These are phyloP conservation scores for Apiosordaria backusii DNA, from an alignment of 495 filamentous ascomycete genomes.

Conservation along the genomic window DNA sequence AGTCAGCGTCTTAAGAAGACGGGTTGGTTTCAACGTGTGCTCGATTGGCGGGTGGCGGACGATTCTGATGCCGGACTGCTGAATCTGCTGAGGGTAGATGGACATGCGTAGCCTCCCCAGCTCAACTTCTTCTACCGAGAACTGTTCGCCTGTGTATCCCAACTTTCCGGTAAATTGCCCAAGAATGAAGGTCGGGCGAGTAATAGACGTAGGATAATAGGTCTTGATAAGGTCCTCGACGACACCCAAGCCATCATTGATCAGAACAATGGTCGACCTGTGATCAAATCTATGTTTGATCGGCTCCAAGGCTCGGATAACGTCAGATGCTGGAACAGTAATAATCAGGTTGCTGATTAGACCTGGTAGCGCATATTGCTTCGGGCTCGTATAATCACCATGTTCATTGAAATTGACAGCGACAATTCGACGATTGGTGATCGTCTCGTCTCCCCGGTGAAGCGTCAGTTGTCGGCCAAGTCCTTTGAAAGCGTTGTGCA, in stretches of 20 bases:
- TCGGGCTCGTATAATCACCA: constrained; percentile 36
- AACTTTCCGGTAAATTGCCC: constrained; percentile 68
- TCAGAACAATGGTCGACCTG: constrained; percentile 70
- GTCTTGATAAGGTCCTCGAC: constrained; percentile 66
- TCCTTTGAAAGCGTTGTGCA: constrained; percentile 25
- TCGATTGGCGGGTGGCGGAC: constrained; percentile 24
- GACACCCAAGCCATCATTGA: constrained; percentile 81
- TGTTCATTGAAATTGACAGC: constrained; percentile 16
- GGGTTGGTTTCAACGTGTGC: constrained; percentile 22
- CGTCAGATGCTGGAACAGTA: constrained; percentile 56
- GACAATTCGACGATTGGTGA: constrained; percentile 18
- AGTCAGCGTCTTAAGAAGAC: constrained; percentile 33
- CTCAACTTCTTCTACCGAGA: constrained; percentile 60
- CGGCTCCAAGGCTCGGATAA: constrained; percentile 51
- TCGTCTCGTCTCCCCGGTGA: constrained; percentile 10
- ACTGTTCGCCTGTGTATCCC: constrained; percentile 39
- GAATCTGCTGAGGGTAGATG: constrained; percentile 10
- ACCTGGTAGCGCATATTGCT: constrained; percentile 32
- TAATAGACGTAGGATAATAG: constrained; percentile 61
- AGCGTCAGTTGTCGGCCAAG: constrained; percentile 26
- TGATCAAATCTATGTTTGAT: constrained; percentile 65
- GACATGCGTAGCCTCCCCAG: constrained; percentile 29
- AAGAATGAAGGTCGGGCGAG: constrained; percentile 70
- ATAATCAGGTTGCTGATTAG: constrained; percentile 72
- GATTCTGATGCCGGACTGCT: not conserved